These are phyloP conservation scores for Pyrenophora seminiperda DNA, from an alignment of 2,329 filamentous ascomycete genomes.

Conservation along the genomic window DNA sequence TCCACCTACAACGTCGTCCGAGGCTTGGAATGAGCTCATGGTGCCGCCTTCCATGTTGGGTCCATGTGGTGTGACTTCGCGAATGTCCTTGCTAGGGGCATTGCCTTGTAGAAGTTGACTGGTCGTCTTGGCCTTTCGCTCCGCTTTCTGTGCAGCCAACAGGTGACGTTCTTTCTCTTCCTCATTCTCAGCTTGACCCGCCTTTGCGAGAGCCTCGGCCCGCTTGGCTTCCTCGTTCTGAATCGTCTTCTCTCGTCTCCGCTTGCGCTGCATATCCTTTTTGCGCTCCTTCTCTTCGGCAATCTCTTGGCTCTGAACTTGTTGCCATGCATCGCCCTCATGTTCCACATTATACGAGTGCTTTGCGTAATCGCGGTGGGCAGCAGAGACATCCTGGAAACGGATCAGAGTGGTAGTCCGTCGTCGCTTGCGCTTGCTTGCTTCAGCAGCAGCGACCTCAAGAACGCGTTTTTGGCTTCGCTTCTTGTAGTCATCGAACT, in stretches of 20 bases:
- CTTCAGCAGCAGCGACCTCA: constrained; percentile 68
- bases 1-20: constrained; percentile 56
- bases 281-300: constrained; percentile 97
- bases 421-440: constrained; percentile 69
- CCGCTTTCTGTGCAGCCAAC: constrained; percentile 84
- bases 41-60: constrained; percentile 83
- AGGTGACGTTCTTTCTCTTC: constrained; percentile 79
- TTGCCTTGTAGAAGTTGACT: constrained; percentile 86
- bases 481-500: constrained; percentile 60
- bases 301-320: constrained; percentile 88
- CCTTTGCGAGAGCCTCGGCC: constrained; percentile 75
- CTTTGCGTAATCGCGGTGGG: constrained; percentile 73
- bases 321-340: constrained; percentile 78
- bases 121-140: constrained; percentile 91
- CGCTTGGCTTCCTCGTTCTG: constrained; percentile 87
- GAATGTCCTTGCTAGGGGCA: constrained; percentile 72
- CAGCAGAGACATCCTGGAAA: constrained; percentile 64
- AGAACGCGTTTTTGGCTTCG: constrained; percentile 69
- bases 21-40: constrained; percentile 81
- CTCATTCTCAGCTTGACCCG: constrained; percentile 79
- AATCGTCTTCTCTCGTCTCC: constrained; percentile 90
- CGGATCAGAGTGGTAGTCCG: constrained; percentile 61
- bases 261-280: constrained; percentile 99
- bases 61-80: constrained; percentile 72
- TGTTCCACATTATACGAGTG: constrained; percentile 76